These are phyloP conservation scores for Rhodotorula mucilaginosa DNA, from an alignment of 1,284 basidiomycete species.

Conservation along the genomic window DNA sequence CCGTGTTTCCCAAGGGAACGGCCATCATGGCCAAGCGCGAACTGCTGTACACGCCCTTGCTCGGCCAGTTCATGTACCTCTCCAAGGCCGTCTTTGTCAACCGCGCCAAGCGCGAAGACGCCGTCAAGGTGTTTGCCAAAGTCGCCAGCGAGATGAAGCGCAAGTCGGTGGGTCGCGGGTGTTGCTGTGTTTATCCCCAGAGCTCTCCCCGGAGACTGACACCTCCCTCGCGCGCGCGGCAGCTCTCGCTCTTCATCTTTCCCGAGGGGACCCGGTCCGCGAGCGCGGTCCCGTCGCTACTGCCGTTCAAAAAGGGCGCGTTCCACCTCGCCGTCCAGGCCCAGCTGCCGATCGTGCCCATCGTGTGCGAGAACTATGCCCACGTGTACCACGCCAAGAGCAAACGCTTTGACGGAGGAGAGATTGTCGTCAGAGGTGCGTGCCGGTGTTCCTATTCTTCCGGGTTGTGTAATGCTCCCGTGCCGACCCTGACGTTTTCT, in stretches of 20 bases:
- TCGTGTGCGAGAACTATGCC: constrained; percentile 78
- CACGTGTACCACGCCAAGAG: constrained; percentile 38
- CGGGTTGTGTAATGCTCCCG: neutral
- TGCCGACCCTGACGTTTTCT: neutral
- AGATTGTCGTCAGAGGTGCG: constrained; percentile 77
- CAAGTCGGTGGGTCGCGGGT: constrained; percentile 51
- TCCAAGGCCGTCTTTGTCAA: constrained; percentile 94
- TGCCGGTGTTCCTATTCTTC: constrained; percentile 3
- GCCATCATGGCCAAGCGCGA: constrained; percentile 94
- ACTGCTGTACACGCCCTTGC: constrained; percentile 74
- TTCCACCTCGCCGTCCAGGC: constrained; percentile 94
- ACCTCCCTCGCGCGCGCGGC: constrained; percentile 14
- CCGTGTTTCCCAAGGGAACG: constrained; percentile 77
- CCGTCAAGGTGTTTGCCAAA: constrained; percentile 70
- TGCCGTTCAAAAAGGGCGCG: constrained; percentile 96
- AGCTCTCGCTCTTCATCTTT: constrained; percentile 83
- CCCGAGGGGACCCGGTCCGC: constrained; percentile 86
- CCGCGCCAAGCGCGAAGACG: constrained; percentile 71
- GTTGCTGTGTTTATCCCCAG: too few relatives aligned
- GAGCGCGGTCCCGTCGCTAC: constrained; percentile 63
- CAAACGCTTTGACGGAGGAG: constrained; percentile 68
- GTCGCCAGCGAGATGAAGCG: constrained; percentile 74
- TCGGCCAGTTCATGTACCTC: constrained; percentile 85
- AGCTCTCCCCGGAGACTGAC: neutral
- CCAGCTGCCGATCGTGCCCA: constrained; percentile 77